A percentile compares a stretch with the other conserved stretches of the same genome.
These are phyloP conservation scores for Fomitopsis palustris DNA, from an alignment of 1,284 basidiomycete genomes.

Conservation along the genomic window DNA sequence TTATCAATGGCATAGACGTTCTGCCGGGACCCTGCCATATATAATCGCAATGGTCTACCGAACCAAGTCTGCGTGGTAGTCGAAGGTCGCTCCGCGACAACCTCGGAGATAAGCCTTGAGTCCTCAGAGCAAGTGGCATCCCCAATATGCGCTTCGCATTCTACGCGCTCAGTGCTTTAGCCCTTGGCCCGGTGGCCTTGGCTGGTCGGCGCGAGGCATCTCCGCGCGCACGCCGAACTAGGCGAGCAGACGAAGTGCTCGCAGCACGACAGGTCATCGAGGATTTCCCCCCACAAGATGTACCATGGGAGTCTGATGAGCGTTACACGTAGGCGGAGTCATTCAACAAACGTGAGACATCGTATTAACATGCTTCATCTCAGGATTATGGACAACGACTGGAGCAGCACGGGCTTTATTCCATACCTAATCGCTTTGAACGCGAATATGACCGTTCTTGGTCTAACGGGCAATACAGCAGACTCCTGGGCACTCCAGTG, in stretches of 20 bases:
- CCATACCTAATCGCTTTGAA: background rate
- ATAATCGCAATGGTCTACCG: too few species aligned
- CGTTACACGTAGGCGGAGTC: background rate
- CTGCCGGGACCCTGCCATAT: too few species aligned
- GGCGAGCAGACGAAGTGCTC: background rate
- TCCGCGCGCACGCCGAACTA: background rate
- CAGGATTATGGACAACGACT: constrained; percentile 1
- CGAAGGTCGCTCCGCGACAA: too few species aligned
- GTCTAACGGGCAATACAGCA: background rate
- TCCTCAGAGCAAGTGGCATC: too few species aligned
- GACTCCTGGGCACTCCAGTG: background rate
- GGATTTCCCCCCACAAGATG: background rate
- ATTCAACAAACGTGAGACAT: too few species aligned
- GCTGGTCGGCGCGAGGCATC: background rate
- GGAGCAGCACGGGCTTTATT: background rate
- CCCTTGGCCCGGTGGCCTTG: background rate
- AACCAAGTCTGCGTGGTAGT: too few species aligned
- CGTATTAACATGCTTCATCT: background rate
- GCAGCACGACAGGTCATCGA: background rate
- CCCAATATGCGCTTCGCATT: background rate
- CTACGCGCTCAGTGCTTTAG: background rate
- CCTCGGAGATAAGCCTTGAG: too few species aligned
- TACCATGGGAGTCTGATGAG: background rate
- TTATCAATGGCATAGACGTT: too few species aligned
- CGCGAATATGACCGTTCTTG: background rate